Percentiles rank a stretch among this genome's conserved stretches.
These are phyloP conservation scores for Globisporangium apiculatum DNA, from an alignment of 352 stramenopile species.

Conservation along the genomic window DNA sequence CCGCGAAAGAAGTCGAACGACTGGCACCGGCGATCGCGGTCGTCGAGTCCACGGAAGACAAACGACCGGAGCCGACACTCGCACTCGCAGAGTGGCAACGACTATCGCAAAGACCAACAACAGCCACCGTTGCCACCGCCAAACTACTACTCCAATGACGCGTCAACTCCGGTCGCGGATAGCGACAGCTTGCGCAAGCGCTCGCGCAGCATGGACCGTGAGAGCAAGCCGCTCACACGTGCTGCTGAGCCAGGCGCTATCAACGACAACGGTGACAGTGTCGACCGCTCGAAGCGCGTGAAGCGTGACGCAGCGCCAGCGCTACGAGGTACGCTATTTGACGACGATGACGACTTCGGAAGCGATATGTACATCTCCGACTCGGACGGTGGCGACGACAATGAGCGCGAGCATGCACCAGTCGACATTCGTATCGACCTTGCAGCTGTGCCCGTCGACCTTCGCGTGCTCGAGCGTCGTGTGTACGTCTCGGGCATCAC, in stretches of 20 bases:
- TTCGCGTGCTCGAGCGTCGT: slow-evolving; percentile 24
- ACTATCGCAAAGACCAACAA: background rate
- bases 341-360: slow-evolving; percentile 2
- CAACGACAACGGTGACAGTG: background rate
- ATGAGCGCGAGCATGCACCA: slow-evolving; percentile 4
- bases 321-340: slow-evolving; percentile 1
- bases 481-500: slow-evolving; percentile 60
- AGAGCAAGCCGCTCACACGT: background rate
- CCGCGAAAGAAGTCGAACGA: slow-evolving; percentile 16
- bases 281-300: background rate
- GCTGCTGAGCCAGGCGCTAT: background rate
- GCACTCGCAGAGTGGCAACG: slow-evolving; percentile 11
- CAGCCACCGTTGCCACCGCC: too few relatives aligned
- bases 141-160: background rate
- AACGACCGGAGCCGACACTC: background rate
- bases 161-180: too few relatives aligned
- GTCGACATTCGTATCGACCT: slow-evolving; percentile 51
- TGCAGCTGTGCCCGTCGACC: slow-evolving; percentile 29
- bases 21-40: background rate
- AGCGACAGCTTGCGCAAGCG: background rate
- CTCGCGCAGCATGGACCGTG: background rate
- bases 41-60: background rate
- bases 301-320: background rate
- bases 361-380: slow-evolving; percentile 38
- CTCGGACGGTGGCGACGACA: slow-evolving; percentile 22